Conservation (phyloP, 208 protist species). For the Leptomonas pyrrhocoris region DNA sequence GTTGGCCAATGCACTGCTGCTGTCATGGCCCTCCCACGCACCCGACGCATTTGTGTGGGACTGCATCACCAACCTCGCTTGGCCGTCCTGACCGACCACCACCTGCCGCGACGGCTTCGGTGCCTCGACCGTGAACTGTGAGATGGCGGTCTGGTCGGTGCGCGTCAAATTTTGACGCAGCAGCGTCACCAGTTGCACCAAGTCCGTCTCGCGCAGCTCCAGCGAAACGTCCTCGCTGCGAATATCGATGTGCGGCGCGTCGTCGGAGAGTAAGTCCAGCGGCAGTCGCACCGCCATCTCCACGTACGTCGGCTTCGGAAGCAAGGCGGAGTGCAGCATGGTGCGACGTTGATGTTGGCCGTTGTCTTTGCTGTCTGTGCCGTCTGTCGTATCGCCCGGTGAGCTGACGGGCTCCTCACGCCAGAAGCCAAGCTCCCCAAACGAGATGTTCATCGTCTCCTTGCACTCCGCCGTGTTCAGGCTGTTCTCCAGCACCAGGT, state of each 20-base stretch:
- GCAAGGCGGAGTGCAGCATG: constrained; percentile 29
- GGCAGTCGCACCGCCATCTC: constrained; percentile 61
- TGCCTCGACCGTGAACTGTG: constrained; percentile 15
- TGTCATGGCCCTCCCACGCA: neutral
- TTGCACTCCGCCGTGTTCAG: constrained; percentile 58
- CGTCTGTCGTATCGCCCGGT: neutral
- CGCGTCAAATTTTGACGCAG: constrained; percentile 69
- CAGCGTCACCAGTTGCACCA: constrained; percentile 64
- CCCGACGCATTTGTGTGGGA: neutral
- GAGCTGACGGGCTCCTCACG: constrained; percentile 15
- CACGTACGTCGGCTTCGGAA: constrained; percentile 49
- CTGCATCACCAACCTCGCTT: constrained; percentile 9
- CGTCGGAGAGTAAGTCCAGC: constrained; percentile 60
- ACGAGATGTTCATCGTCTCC: constrained; percentile 68
- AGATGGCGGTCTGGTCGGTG: constrained; percentile 26
- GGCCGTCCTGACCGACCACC: constrained; percentile 10
- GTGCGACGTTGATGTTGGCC: neutral
- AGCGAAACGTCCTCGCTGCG: constrained; percentile 56
- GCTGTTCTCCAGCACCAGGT: constrained; percentile 69
- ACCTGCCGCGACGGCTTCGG: constrained; percentile 12
- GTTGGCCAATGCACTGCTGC: constrained; percentile 1
- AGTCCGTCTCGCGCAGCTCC: constrained; percentile 43
- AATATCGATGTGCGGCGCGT: constrained; percentile 53
- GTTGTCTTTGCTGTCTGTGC: neutral
- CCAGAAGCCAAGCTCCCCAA: constrained; percentile 67